Evolutionary conservation across 495 filamentous ascomycete genomes (phyloP), one percentile per base, ranked within the genome.

Genomic region (Aspergillus wentii): DNA sequence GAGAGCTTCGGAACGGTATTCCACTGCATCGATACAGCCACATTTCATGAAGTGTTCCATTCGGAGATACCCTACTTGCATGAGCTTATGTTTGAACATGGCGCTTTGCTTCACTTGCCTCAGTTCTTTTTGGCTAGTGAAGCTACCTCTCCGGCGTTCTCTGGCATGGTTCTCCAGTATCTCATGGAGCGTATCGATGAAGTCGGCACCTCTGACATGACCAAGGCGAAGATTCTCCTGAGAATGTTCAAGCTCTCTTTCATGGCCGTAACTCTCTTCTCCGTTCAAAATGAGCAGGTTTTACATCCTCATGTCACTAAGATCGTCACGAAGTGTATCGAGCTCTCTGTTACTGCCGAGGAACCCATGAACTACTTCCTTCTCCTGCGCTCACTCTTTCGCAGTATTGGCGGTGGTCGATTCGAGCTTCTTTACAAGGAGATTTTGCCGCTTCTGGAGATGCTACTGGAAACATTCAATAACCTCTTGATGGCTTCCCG

Each of bases 311-410:
- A 97, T 60, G 92, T 99, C 30, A 83, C 88, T 27, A 90, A 92
- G 56, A 94, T 99, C 44, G 85, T 99, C 39, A 94, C 90, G 18
- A 86, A 94, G 57, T 96, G 90, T 9, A 95, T 97, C 41, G 85
- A 95, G 62, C 71, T 97, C 20, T 95, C 91, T 8, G 94, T 91
- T 11, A 94, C 82, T 23, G 94, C 94, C 1, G 88, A 96, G 49
- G 89, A 95, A 49, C 94, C 94, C 2, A 95, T 95, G 84, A 97
- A 99, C 64, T 97, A 97, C 59, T 99, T 97, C 72, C 72, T 95
- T 11, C 78, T 99, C 2, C 69, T 99, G 27, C 78, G 94, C 20
- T 94, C 86, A 0, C 71, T 99, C 3, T 99, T 99, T 54, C 69
- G 94, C 30, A 96, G 90, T 54, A 99, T 99, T 46, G 94, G 94